These are phyloP conservation scores for Pseudomicrostroma phylloplanum DNA, from an alignment of 1,284 basidiomycete species.

Conservation along the genomic window DNA sequence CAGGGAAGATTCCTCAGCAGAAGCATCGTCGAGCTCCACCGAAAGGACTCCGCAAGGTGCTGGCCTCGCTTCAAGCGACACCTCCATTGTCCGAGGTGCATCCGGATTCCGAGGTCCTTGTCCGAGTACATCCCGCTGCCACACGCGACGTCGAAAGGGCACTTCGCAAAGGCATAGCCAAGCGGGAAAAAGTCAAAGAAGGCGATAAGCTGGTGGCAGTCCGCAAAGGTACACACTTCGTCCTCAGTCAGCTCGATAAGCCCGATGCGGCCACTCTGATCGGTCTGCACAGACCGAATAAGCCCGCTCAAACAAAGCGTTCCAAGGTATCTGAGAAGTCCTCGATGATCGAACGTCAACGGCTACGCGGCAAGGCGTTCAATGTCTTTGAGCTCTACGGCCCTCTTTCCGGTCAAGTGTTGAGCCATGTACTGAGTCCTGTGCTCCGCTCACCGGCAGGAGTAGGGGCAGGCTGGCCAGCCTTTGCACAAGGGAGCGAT, in stretches of 20 bases:
- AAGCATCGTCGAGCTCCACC: not conserved
- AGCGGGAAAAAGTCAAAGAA: constrained; percentile 24
- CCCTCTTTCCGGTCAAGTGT: constrained; percentile 21
- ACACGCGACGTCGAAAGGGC: constrained; percentile 22
- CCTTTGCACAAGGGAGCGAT: not conserved
- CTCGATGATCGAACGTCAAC: not conserved
- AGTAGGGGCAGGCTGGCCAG: not conserved
- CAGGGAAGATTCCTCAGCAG: not conserved
- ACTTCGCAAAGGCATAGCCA: constrained; percentile 18
- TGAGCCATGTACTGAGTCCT: constrained; percentile 30
- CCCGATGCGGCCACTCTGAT: not conserved
- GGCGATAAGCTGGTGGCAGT: constrained; percentile 18
- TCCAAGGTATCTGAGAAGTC: not conserved
- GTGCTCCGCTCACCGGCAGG: constrained; percentile 8
- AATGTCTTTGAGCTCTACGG: constrained; percentile 44
- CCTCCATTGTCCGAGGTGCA: not conserved
- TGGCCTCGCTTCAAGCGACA: not conserved
- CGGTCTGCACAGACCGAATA: constrained; percentile 4
- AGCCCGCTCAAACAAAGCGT: not conserved
- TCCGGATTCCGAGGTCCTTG: constrained; percentile 15
- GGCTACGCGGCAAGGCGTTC: constrained; percentile 27
- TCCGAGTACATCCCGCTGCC: constrained; percentile 34
- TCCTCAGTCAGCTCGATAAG: not conserved
- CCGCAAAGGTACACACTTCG: not conserved
- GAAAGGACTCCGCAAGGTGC: not conserved